phyloP scores from a whole-genome alignment of 2,329 filamentous ascomycete species.

The Diplodia sapinea region DNA sequence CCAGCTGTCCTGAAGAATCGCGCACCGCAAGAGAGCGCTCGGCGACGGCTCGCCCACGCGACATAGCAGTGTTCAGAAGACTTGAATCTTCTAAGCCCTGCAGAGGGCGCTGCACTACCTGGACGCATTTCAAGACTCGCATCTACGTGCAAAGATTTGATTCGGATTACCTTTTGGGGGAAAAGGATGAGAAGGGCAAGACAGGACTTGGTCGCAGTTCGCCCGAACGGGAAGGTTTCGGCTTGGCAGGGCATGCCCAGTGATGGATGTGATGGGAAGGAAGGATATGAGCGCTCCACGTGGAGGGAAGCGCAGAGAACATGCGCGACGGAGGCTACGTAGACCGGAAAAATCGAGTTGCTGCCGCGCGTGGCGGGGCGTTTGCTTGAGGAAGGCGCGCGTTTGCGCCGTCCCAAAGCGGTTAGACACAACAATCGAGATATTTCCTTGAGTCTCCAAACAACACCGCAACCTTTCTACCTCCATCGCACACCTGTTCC shows the following conservation, averaged over 20 bases:
- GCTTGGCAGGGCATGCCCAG: not conserved
- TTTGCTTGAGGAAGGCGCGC: slow-evolving; percentile 6
- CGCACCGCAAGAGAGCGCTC: not conserved
- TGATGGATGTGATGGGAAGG: not conserved
- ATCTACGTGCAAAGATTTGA: too few relatives aligned
- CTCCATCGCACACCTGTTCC: not conserved
- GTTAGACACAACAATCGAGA: slow-evolving; percentile 13
- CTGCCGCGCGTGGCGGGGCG: not conserved
- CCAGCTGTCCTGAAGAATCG: not conserved
- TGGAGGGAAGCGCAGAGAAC: not conserved
- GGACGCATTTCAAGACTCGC: too few relatives aligned
- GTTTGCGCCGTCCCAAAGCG: slow-evolving; percentile 15
- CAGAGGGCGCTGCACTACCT: too few relatives aligned
- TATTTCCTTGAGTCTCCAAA: slow-evolving; percentile 18
- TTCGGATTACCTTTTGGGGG: too few relatives aligned
- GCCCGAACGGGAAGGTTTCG: not conserved
- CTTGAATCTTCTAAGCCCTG: too few relatives aligned
- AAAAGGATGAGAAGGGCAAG: too few relatives aligned
- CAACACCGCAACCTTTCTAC: not conserved
- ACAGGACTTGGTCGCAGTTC: not conserved
- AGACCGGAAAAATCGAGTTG: not conserved
- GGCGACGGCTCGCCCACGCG: not conserved
- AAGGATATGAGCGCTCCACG: not conserved
- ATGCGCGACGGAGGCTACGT: not conserved
- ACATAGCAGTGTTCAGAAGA: too few relatives aligned